Percentiles rank a stretch among this genome's conserved stretches.
These are phyloP conservation scores for Saxispiralis lemnorum DNA, from an alignment of 495 filamentous ascomycete species.

Conservation along the genomic window DNA sequence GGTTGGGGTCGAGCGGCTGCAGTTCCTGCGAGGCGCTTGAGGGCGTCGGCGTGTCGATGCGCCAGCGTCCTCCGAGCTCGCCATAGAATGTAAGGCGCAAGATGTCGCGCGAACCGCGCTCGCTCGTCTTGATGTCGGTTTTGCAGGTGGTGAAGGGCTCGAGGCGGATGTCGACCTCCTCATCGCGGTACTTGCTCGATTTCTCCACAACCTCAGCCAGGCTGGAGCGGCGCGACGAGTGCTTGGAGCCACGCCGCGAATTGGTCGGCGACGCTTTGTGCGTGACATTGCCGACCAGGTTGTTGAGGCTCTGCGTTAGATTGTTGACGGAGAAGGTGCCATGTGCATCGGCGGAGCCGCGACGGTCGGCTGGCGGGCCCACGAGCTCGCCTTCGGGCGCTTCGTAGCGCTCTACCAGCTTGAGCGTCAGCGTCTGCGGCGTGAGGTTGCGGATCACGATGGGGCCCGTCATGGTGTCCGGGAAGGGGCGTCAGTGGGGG, in stretches of 20 bases:
- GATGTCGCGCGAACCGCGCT: slow-evolving; percentile 32
- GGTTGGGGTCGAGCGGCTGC: slow-evolving; percentile 35
- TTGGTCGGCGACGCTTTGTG: background rate
- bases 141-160: slow-evolving; percentile 38
- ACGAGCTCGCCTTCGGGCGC: slow-evolving; percentile 26
- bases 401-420: slow-evolving; percentile 54
- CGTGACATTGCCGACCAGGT: slow-evolving; percentile 10
- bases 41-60: slow-evolving; percentile 42
- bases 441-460: slow-evolving; percentile 83
- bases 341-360: slow-evolving; percentile 7
- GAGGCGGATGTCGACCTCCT: slow-evolving; percentile 38
- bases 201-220: slow-evolving; percentile 30
- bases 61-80: slow-evolving; percentile 37
- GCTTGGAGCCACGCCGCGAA: slow-evolving; percentile 1
- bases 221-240: slow-evolving; percentile 18
- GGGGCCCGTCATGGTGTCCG: slow-evolving; percentile 12
- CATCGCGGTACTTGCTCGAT: slow-evolving; percentile 35
- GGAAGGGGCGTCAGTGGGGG: too few relatives aligned
- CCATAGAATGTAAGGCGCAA: slow-evolving; percentile 46
- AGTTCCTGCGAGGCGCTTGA: slow-evolving; percentile 38
- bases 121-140: slow-evolving; percentile 35
- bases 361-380: slow-evolving; percentile 4
- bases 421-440: slow-evolving; percentile 50
- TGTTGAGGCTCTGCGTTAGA: slow-evolving; percentile 24
- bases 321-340: slow-evolving; percentile 22